A percentile compares a stretch with the other conserved stretches of the same genome.
phyloP scores from a whole-genome alignment of 164 flowering plant species.

The Tetrastigma voinierianum region DNA sequence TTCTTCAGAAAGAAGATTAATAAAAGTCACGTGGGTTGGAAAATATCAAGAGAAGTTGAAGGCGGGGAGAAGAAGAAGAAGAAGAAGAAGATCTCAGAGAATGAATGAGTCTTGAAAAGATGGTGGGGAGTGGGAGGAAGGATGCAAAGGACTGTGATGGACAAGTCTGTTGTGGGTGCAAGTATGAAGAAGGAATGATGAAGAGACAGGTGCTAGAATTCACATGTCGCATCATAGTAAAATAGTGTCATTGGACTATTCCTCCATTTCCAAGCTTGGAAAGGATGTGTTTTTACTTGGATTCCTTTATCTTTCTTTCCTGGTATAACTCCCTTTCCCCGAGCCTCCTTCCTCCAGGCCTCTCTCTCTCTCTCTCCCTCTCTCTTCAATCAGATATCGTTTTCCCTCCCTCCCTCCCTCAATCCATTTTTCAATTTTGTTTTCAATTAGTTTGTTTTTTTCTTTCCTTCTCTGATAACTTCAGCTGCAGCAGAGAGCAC shows the following conservation, averaged over 20 bases:
- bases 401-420: too few relatives aligned
- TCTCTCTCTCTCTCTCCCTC: background rate
- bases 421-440: background rate
- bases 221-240: slow-evolving; percentile 34
- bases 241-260: slow-evolving; percentile 33
- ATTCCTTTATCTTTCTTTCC: slow-evolving; percentile 31
- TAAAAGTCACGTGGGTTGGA: too few relatives aligned
- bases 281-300: slow-evolving; percentile 20
- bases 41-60: too few relatives aligned
- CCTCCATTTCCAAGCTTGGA: slow-evolving; percentile 37
- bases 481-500: too few relatives aligned
- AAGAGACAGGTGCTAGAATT: slow-evolving; percentile 35
- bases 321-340: slow-evolving; percentile 33
- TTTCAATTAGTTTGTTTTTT: background rate
- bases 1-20: too few relatives aligned
- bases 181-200: slow-evolving; percentile 30
- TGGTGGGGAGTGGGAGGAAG: slow-evolving; percentile 15
- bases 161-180: slow-evolving; percentile 24
- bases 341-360: slow-evolving; percentile 19
- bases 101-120: slow-evolving; percentile 9
- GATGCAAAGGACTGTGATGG: background rate
- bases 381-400: background rate
- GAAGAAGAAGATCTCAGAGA: too few relatives aligned
- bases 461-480: too few relatives aligned
- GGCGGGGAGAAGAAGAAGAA: background rate